Evolutionary conservation across 2,329 filamentous ascomycete species (phyloP).

Genomic region (Calonectria pauciramosa): DNA sequence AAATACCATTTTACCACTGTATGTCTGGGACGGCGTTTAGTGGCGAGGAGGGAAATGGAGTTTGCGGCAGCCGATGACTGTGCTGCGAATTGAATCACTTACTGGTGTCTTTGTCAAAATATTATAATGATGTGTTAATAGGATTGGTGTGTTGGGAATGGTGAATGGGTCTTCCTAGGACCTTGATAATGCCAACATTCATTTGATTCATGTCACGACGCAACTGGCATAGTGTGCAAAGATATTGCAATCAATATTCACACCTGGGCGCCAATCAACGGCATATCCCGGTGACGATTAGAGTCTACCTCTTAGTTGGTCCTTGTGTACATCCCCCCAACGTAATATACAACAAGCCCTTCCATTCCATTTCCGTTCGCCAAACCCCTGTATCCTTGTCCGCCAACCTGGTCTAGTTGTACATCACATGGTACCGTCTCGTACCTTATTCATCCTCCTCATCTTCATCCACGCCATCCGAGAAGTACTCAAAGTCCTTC

Average conservation of each 20-base stretch:
- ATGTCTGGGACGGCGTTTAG: not conserved
- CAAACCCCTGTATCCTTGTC: conserved; percentile 33
- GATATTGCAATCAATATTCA: conserved; percentile 12
- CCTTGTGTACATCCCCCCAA: conserved; percentile 35
- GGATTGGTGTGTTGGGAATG: not conserved
- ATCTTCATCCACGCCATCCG: conserved; percentile 73
- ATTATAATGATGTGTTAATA: not conserved
- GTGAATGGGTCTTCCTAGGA: not conserved
- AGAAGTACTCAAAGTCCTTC: conserved; percentile 83
- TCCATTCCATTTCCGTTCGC: conserved; percentile 20
- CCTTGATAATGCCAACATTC: not conserved
- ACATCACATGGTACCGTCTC: conserved; percentile 28
- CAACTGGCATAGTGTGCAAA: not conserved
- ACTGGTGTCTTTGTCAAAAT: not conserved
- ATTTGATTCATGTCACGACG: not conserved
- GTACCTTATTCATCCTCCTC: conserved; percentile 48
- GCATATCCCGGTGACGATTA: conserved; percentile 14
- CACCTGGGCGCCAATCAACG: not conserved
- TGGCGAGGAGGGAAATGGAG: not conserved
- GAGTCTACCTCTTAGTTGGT: conserved; percentile 35
- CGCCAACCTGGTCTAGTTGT: conserved; percentile 39
- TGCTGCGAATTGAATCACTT: not conserved
- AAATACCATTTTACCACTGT: not conserved
- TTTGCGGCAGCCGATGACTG: not conserved
- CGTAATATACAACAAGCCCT: conserved; percentile 37